phyloP scores from a whole-genome alignment of 2,329 filamentous ascomycete species.

The Aureobasidium sp. region DNA sequence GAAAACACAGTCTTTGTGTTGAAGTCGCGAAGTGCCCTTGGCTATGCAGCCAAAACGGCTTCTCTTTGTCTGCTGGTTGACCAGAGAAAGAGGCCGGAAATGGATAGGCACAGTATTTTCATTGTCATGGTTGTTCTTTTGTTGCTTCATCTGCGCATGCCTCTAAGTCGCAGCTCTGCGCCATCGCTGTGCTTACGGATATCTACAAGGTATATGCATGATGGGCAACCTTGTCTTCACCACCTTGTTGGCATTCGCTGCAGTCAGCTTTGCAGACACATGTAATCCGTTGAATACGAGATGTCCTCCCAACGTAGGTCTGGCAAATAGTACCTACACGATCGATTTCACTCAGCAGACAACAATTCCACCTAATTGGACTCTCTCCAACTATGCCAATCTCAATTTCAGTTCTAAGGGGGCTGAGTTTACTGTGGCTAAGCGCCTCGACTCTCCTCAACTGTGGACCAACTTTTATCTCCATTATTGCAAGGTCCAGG shows the following conservation, averaged over 20 bases:
- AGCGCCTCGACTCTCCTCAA: constrained; percentile 43
- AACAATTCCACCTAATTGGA: constrained; percentile 20
- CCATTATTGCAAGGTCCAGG: constrained; percentile 46
- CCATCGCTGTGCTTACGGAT: neutral
- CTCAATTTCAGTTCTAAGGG: constrained; percentile 40
- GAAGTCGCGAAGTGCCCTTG: neutral
- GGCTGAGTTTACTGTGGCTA: constrained; percentile 44
- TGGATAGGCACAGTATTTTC: neutral
- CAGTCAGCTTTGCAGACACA: constrained; percentile 6
- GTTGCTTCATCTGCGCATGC: neutral
- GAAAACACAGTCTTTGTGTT: neutral
- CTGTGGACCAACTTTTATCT: constrained; percentile 42
- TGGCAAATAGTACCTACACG: constrained; percentile 17
- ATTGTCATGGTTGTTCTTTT: neutral
- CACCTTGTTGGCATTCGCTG: neutral
- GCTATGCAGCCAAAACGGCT: neutral
- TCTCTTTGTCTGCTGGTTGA: neutral
- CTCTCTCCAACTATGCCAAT: constrained; percentile 22
- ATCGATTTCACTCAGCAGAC: constrained; percentile 21
- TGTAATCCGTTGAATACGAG: constrained; percentile 18
- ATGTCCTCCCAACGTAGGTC: constrained; percentile 19
- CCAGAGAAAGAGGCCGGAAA: constrained; percentile 1
- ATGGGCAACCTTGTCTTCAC: neutral
- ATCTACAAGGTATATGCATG: neutral
- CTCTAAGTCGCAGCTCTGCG: neutral